Conservation (phyloP, 202 grass and related monocot genomes). For the Panicum virgatum region DNA sequence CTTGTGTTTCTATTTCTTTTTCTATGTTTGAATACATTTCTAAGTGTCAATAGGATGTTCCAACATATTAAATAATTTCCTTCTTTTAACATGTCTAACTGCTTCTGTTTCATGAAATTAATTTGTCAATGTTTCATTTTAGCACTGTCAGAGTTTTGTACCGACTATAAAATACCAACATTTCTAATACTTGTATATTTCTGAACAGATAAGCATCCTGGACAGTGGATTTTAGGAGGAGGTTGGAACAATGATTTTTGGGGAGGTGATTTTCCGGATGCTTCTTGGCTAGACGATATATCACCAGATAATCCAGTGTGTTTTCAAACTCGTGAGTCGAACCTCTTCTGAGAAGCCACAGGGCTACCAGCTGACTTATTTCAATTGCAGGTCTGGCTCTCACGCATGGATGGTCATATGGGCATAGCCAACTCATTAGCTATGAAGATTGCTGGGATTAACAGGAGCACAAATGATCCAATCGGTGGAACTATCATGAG, state of each 20-base stretch:
- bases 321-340: conserved; percentile 12
- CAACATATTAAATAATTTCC: no score
- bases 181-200: background rate
- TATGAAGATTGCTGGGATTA: conserved; percentile 73
- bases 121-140: background rate
- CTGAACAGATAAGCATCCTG: conserved; percentile 52
- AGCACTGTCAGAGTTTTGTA: background rate
- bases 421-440: conserved; percentile 87
- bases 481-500: conserved; percentile 72
- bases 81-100: background rate
- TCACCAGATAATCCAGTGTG: conserved; percentile 83
- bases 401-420: conserved; percentile 87
- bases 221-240: conserved; percentile 75
- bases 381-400: conserved; percentile 72
- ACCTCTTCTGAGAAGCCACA: conserved; percentile 4
- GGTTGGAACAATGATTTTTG: conserved; percentile 92
- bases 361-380: background rate
- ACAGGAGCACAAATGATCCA: conserved; percentile 57
- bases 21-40: background rate
- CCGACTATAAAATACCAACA: background rate
- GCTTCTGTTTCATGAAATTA: background rate
- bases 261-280: conserved; percentile 62
- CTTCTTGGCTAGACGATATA: conserved; percentile 86
- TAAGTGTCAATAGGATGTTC: no score
- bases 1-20: background rate